phyloP scores from a whole-genome alignment of 768 basidiomycete genomes.

The Amanita rimosa region DNA sequence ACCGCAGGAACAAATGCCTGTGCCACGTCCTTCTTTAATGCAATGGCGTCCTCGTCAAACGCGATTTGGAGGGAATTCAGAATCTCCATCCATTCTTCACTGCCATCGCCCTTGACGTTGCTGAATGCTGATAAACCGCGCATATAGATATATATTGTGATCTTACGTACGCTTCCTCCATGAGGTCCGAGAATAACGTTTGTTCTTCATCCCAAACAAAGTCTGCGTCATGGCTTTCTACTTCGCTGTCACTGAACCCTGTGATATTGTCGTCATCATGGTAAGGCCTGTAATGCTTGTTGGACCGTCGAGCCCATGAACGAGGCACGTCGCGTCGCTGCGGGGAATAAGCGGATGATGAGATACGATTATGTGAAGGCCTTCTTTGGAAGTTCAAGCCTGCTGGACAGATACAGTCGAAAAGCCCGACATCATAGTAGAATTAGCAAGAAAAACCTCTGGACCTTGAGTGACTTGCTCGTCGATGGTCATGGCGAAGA shows the following conservation, averaged over 20 bases:
- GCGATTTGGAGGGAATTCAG: conserved; percentile 29
- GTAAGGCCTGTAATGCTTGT: background rate
- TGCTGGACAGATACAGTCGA: background rate
- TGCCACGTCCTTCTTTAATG: conserved; percentile 28
- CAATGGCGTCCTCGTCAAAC: conserved; percentile 27
- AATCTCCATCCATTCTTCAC: conserved; percentile 22
- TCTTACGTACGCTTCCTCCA: conserved; percentile 28
- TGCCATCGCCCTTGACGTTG: conserved; percentile 18
- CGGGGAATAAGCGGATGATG: conserved; percentile 1
- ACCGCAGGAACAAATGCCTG: conserved; percentile 32
- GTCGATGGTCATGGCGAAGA: background rate
- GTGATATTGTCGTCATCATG: conserved; percentile 9
- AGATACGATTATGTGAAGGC: background rate
- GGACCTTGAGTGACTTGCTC: background rate
- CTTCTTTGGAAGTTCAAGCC: background rate
- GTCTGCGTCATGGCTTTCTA: conserved; percentile 17
- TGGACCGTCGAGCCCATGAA: background rate
- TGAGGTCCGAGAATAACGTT: conserved; percentile 38
- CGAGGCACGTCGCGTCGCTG: background rate
- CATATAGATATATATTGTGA: conserved; percentile 4
- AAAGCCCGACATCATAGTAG: background rate
- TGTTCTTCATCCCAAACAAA: conserved; percentile 43
- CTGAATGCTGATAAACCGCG: conserved; percentile 7
- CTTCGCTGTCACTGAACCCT: conserved; percentile 15
- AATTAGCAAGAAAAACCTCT: conserved; percentile 1